These are phyloP conservation scores for Astragalus membranaceus DNA, from an alignment of 306 rosid species.

Conservation along the genomic window DNA sequence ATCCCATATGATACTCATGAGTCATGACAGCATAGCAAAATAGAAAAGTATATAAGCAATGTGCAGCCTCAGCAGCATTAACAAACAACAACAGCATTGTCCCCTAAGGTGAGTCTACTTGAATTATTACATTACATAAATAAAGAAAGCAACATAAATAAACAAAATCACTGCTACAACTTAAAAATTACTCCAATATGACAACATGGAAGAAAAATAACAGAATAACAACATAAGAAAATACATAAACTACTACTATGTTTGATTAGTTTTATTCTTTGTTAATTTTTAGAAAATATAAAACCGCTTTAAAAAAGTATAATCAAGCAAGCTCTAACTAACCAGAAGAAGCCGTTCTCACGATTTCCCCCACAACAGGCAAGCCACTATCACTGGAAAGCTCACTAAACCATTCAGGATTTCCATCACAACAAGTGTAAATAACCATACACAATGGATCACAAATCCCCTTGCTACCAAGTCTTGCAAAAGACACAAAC, in stretches of 20 bases:
- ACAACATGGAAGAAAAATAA: not conserved
- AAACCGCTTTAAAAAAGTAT: no score
- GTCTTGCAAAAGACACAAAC: constrained; percentile 41
- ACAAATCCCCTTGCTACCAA: constrained; percentile 37
- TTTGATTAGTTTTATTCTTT: no score
- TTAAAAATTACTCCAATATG: not conserved
- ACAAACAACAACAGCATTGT: not conserved
- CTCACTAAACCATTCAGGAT: constrained; percentile 29
- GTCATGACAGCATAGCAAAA: not conserved
- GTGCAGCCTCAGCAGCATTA: not conserved
- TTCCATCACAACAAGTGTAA: constrained; percentile 49
- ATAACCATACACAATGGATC: constrained; percentile 72
- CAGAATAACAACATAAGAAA: not conserved
- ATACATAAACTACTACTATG: not conserved
- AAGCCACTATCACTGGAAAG: constrained; percentile 43
- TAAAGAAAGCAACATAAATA: not conserved
- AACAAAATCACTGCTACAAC: not conserved
- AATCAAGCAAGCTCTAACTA: constrained; percentile 7
- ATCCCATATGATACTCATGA: not conserved
- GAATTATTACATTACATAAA: no score
- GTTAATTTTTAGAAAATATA: no score
- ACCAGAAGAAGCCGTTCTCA: constrained; percentile 54
- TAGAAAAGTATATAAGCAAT: not conserved
- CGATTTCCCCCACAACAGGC: constrained; percentile 42
- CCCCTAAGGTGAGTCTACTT: not conserved